These are phyloP conservation scores for Yamadazyma ubonensis DNA, from an alignment of 805 yeast species.

Conservation along the genomic window DNA sequence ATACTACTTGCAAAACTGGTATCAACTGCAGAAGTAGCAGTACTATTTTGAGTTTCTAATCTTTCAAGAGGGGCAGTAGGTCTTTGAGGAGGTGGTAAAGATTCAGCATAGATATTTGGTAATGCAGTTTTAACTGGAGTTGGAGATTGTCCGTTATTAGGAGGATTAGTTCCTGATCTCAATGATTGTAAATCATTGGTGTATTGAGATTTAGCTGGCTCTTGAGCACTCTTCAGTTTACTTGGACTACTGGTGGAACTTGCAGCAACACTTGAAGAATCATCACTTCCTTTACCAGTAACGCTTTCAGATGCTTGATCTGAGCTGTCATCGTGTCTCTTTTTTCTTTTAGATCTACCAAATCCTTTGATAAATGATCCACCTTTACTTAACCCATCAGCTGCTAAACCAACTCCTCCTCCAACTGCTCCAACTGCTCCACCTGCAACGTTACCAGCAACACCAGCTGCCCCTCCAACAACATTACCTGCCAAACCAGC, in stretches of 20 bases:
- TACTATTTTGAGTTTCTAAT: conserved; percentile 23
- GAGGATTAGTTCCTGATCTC: conserved; percentile 28
- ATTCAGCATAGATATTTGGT: conserved; percentile 32
- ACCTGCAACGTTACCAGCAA: conserved; percentile 46
- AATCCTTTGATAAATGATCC: conserved; percentile 38
- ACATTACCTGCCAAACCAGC: conserved; percentile 45
- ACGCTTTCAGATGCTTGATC: conserved; percentile 2
- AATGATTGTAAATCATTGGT: conserved; percentile 34
- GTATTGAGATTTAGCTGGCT: conserved; percentile 17
- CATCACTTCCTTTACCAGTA: conserved; percentile 3
- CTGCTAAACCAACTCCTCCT: conserved; percentile 44
- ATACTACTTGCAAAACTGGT: conserved; percentile 35
- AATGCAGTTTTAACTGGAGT: conserved; percentile 18
- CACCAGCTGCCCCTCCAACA: conserved; percentile 35
- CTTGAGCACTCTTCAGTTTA: conserved; percentile 7
- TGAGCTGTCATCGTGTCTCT: conserved; percentile 15
- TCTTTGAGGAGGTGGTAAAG: conserved; percentile 40
- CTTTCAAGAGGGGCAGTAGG: conserved; percentile 26
- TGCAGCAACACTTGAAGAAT: conserved; percentile 5
- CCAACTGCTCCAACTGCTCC: conserved; percentile 47
- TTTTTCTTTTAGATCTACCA: conserved; percentile 23
- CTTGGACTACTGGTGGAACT: conserved; percentile 9
- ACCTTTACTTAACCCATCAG: conserved; percentile 51
- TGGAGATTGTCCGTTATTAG: background rate
- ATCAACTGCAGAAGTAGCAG: conserved; percentile 22